phyloP scores from a whole-genome alignment of 1,139 yeast species.

The Diutina ranongensis region DNA sequence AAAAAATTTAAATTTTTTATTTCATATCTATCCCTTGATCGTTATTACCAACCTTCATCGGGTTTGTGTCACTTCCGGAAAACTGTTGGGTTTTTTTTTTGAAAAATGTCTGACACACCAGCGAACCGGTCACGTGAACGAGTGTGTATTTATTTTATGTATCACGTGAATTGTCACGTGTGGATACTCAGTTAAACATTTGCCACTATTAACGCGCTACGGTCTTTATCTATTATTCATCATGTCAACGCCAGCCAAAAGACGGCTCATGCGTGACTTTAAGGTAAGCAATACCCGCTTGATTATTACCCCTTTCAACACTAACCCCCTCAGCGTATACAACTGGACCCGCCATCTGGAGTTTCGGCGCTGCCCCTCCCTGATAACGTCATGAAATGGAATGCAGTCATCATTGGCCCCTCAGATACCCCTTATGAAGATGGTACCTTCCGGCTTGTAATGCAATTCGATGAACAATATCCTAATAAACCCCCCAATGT shows the following conservation, averaged over 20 bases:
- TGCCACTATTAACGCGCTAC: neutral
- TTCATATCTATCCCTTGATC: no score
- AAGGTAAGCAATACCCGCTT: constrained; percentile 20
- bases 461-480: constrained; percentile 93
- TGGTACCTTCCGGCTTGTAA: constrained; percentile 80
- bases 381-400: constrained; percentile 96
- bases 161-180: neutral
- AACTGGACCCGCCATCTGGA: constrained; percentile 96
- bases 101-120: no score
- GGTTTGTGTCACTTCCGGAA: no score
- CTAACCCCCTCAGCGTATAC: constrained; percentile 47
- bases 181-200: neutral
- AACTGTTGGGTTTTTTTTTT: no score
- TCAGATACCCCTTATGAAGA: constrained; percentile 97
- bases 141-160: neutral
- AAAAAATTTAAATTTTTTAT: no score
- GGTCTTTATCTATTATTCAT: no score
- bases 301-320: neutral
- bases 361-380: constrained; percentile 96
- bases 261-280: constrained; percentile 97
- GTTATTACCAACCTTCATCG: no score
- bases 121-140: no score
- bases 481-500: constrained; percentile 96
- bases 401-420: constrained; percentile 97
- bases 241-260: constrained; percentile 97